Conservation (phyloP, 768 basidiomycete species). For the Lentinula sp. region DNA sequence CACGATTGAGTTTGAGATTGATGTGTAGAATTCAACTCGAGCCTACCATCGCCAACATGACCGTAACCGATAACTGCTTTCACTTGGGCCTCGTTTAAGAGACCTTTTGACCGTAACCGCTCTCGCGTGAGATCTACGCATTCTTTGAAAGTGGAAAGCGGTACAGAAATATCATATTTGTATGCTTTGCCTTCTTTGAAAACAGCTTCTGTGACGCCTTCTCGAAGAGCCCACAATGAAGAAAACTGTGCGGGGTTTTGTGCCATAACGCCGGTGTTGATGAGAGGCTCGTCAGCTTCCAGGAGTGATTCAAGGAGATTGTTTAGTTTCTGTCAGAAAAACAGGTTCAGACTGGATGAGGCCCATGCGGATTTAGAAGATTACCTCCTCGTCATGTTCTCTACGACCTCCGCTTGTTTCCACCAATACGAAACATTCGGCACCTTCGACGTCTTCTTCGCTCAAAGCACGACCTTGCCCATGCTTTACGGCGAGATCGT, state of each 20-base stretch:
- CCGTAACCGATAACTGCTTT: conserved; percentile 90
- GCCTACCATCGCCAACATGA: conserved; percentile 91
- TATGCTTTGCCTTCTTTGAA: conserved; percentile 93
- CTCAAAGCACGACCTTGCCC: conserved; percentile 74
- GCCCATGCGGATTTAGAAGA: conserved; percentile 1
- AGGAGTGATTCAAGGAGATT: conserved; percentile 73
- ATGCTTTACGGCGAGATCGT: conserved; percentile 79
- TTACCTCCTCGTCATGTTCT: conserved; percentile 91
- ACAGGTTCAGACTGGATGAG: neutral
- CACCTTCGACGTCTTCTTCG: conserved; percentile 67
- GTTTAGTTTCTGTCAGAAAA: conserved; percentile 66
- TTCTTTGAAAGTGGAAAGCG: conserved; percentile 77
- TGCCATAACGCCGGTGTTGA: conserved; percentile 87
- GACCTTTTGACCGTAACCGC: conserved; percentile 60
- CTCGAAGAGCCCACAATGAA: conserved; percentile 87
- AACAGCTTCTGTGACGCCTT: conserved; percentile 87
- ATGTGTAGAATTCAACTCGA: neutral
- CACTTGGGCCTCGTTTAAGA: conserved; percentile 67
- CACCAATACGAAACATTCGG: conserved; percentile 85
- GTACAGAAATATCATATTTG: conserved; percentile 95
- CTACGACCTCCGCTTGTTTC: conserved; percentile 92
- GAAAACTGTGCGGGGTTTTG: conserved; percentile 88
- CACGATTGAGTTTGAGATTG: neutral
- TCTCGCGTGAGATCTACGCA: conserved; percentile 80
- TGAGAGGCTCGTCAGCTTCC: conserved; percentile 64